These are phyloP conservation scores for Luvunga scandens DNA, from an alignment of 345 rosid genomes.

Conservation along the genomic window DNA sequence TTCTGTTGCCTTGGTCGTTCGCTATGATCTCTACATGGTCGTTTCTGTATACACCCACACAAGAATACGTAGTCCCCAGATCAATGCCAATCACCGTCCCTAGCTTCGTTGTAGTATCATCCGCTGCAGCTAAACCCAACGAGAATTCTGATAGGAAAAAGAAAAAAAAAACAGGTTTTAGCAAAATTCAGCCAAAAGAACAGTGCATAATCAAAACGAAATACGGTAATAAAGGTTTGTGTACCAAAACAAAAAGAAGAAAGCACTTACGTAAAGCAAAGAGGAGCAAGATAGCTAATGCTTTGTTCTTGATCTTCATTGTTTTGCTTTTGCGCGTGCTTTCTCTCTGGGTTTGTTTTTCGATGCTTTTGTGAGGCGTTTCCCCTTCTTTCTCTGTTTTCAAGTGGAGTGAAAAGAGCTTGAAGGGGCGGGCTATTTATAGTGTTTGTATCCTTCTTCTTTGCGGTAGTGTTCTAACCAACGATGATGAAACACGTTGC, in stretches of 20 bases:
- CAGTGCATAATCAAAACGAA: background rate
- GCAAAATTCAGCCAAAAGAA: background rate
- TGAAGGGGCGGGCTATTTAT: background rate
- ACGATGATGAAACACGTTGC: conserved; percentile 18
- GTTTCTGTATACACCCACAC: conserved; percentile 48
- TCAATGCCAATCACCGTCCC: conserved; percentile 59
- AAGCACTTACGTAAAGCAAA: conserved; percentile 26
- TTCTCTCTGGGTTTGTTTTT: background rate
- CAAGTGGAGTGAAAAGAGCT: background rate
- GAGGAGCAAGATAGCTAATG: conserved; percentile 19
- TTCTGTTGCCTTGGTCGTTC: conserved; percentile 64
- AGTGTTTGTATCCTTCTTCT: background rate
- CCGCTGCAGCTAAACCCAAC: conserved; percentile 23
- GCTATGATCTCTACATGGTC: conserved; percentile 56
- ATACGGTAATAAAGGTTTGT: background rate
- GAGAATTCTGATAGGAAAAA: conserved; percentile 18
- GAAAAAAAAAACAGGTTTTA: no score
- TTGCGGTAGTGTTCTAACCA: conserved; percentile 22
- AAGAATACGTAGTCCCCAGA: conserved; percentile 57
- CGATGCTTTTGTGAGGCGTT: background rate
- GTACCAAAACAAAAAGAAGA: background rate
- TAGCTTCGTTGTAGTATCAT: conserved; percentile 20
- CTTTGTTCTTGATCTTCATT: conserved; percentile 26
- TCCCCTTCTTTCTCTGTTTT: background rate
- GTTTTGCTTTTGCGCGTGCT: background rate